Base-by-base conservation (phyloP, 495 filamentous ascomycete species). In the Tuber melanosporum region DNA sequence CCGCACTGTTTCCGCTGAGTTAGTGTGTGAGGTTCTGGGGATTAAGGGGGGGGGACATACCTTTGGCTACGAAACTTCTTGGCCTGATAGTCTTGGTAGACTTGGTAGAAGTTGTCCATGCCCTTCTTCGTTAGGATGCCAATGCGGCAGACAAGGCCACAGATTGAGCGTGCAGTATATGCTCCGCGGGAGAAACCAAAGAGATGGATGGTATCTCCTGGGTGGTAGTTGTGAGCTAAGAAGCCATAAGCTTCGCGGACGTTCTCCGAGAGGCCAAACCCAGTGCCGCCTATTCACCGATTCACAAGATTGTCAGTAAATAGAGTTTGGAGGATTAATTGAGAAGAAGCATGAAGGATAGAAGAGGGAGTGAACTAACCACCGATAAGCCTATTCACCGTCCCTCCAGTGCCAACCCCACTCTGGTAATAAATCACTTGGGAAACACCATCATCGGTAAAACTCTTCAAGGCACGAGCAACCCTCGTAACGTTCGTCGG, bases 151-250 rank as follows among this genome's bases (percentile, higher is more conserved):
- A 93, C 89, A 82, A 92, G 85, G 19, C 89, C 89, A 57, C 88
- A 88, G 70, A 92, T 89, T 44, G 87, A 88, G 74, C 91, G 86
- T 4, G 90, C 91, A 4, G 91, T 93, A 79, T 90, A 93, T 26
- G 91, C 91, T 4, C 91, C 91, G 2, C 91, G 87, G 49, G 91
- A 92, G 84, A 93, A 93, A 17, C 91, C 91, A 41, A 92, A 76
- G 52, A 93, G 85, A 74, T 92, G 86, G 70, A 93, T 92, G 77
- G 92, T 90, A 80, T 93, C 91, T 19, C 91, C 90, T 17, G 88
- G 87, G 41, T 87, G 85, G 78, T 90, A 92, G 84, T 93, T 93
- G 69, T 89, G 88, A 39, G 88, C 87, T 14, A 92, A 82, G 79
- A 91, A 93, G n/a, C 87, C 86, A 82, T 93, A 93, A 0, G 88